A percentile compares a stretch with the other conserved stretches of the same genome.
These are phyloP conservation scores for Trichoderma cornu-damae DNA, from an alignment of 2,329 filamentous ascomycete species.

Conservation along the genomic window DNA sequence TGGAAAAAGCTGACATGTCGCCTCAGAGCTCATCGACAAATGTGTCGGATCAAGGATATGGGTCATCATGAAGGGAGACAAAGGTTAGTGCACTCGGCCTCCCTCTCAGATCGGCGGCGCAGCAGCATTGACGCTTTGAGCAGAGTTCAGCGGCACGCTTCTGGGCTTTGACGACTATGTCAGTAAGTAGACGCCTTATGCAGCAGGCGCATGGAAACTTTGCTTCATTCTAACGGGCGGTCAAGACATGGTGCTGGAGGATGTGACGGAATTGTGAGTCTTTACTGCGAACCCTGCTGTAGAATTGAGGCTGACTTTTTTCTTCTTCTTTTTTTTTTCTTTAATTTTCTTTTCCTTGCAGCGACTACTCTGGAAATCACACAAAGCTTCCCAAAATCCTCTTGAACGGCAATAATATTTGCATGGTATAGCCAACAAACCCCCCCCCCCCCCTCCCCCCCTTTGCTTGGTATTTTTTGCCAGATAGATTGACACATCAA, in stretches of 20 bases:
- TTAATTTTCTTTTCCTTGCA: no score
- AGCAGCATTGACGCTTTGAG: slow-evolving; percentile 19
- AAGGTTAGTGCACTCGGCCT: slow-evolving; percentile 53
- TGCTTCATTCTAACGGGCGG: slow-evolving; percentile 25
- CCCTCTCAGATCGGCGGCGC: neutral
- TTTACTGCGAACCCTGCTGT: no score
- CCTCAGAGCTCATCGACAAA: slow-evolving; percentile 91
- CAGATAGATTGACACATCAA: slow-evolving; percentile 15
- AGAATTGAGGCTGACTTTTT: neutral
- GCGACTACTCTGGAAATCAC: slow-evolving; percentile 84
- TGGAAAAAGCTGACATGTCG: neutral
- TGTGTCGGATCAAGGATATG: slow-evolving; percentile 96
- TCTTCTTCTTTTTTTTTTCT: neutral
- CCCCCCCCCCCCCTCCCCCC: no score
- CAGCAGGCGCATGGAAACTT: neutral
- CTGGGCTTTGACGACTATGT: slow-evolving; percentile 99
- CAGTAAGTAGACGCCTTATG: slow-evolving; percentile 61
- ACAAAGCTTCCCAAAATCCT: slow-evolving; percentile 91
- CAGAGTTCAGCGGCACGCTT: slow-evolving; percentile 93
- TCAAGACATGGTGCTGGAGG: slow-evolving; percentile 93
- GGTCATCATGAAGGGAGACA: slow-evolving; percentile 99
- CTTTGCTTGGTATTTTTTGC: neutral
- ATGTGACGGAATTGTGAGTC: slow-evolving; percentile 90
- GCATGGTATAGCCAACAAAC: slow-evolving; percentile 71
- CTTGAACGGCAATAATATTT: slow-evolving; percentile 96